phyloP scores from a whole-genome alignment of 208 protist genomes.

The Trypanosoma vivax region DNA sequence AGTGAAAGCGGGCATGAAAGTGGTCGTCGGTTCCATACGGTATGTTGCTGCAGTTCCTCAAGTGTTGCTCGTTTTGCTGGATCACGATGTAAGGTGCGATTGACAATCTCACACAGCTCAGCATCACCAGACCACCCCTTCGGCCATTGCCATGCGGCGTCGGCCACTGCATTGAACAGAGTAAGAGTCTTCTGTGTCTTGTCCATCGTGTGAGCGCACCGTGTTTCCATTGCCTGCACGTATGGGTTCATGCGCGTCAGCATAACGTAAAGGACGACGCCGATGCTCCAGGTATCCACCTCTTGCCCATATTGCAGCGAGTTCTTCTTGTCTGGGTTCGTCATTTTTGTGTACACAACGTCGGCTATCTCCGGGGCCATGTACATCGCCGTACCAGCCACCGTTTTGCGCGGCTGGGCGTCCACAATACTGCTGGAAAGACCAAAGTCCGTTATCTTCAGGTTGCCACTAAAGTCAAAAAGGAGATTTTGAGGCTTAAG shows the following conservation, averaged over 20 bases:
- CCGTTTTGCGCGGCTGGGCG: constrained; percentile 73
- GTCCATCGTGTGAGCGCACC: constrained; percentile 36
- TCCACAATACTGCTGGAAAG: constrained; percentile 77
- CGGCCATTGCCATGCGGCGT: constrained; percentile 77
- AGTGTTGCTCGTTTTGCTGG: constrained; percentile 43
- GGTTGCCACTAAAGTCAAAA: constrained; percentile 81
- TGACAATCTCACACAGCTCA: constrained; percentile 55
- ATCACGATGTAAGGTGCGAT: constrained; percentile 53
- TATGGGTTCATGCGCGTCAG: constrained; percentile 86
- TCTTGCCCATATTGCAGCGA: constrained; percentile 79
- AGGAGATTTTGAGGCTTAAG: constrained; percentile 89
- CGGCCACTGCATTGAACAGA: constrained; percentile 70
- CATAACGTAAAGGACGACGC: constrained; percentile 82
- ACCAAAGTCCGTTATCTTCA: constrained; percentile 92
- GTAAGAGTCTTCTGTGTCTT: constrained; percentile 66
- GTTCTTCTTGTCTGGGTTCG: constrained; percentile 24
- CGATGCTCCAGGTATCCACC: constrained; percentile 87
- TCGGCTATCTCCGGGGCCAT: constrained; percentile 87
- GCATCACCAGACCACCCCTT: constrained; percentile 47
- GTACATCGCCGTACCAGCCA: constrained; percentile 87
- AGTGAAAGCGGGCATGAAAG: constrained; percentile 69
- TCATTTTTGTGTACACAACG: constrained; percentile 79
- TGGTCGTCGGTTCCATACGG: constrained; percentile 79
- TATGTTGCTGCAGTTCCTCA: constrained; percentile 66
- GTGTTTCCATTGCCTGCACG: constrained; percentile 56